Conservation (phyloP, 768 basidiomycete species). For the Agaricus sinodeliciosus region DNA sequence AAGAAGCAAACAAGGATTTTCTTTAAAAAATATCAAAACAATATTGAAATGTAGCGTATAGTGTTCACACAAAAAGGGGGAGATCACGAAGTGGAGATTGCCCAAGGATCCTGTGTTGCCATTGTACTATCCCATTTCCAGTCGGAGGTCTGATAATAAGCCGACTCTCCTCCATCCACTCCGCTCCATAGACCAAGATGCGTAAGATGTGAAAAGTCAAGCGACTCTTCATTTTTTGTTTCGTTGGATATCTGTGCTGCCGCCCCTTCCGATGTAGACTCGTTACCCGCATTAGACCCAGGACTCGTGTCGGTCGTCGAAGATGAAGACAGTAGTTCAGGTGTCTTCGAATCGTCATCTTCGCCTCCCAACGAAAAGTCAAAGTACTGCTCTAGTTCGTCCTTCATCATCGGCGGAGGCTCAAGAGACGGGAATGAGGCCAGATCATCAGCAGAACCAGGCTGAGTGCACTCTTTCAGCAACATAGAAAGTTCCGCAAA, state of each 20-base stretch:
- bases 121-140: conserved; percentile 77
- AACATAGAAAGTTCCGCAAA: conserved; percentile 59
- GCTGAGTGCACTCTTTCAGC: conserved; percentile 47
- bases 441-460: conserved; percentile 20
- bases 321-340: conserved; percentile 63
- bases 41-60: conserved; percentile 28
- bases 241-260: conserved; percentile 26
- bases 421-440: conserved; percentile 22
- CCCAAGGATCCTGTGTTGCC: conserved; percentile 65
- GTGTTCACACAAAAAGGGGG: conserved; percentile 8
- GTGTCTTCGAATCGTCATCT: conserved; percentile 62
- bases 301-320: conserved; percentile 76
- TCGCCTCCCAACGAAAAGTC: conserved; percentile 59
- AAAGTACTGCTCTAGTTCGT: conserved; percentile 56
- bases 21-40: conserved; percentile 11
- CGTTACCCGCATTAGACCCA: conserved; percentile 47
- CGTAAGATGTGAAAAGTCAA: conserved; percentile 52
- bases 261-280: conserved; percentile 3
- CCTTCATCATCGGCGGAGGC: conserved; percentile 25
- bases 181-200: conserved; percentile 59
- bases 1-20: conserved; percentile 12
- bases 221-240: conserved; percentile 46
- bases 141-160: conserved; percentile 52
- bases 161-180: conserved; percentile 69
- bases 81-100: conserved; percentile 54